phyloP scores from a whole-genome alignment of 352 stramenopile genomes.

The Pythium angustatum region DNA sequence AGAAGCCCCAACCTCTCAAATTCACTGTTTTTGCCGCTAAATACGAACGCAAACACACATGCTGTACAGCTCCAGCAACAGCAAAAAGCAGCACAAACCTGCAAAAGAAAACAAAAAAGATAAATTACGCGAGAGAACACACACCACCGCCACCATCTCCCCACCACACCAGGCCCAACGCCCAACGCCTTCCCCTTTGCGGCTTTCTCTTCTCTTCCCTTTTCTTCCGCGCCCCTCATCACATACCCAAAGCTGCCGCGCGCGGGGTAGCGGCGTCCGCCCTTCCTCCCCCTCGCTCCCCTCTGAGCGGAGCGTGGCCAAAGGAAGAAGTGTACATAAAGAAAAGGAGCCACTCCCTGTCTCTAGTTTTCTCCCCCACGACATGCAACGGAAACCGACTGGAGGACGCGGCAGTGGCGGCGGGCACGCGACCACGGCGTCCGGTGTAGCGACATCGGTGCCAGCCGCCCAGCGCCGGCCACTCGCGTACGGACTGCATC shows the following conservation, averaged over 20 bases:
- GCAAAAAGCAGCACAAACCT: background rate
- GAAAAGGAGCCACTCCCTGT: no score
- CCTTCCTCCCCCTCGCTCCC: background rate
- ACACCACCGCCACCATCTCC: slow-evolving; percentile 26
- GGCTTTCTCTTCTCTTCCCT: slow-evolving; percentile 13
- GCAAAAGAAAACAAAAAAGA: slow-evolving; percentile 20
- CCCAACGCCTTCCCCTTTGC: slow-evolving; percentile 5
- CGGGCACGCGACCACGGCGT: background rate
- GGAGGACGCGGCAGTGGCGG: slow-evolving; percentile 7
- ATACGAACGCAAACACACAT: no score
- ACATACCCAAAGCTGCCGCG: slow-evolving; percentile 30
- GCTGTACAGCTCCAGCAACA: no score
- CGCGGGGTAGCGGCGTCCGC: slow-evolving; percentile 4
- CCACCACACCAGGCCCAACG: background rate
- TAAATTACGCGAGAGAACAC: slow-evolving; percentile 27
- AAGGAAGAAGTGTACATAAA: no score
- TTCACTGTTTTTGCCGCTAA: background rate
- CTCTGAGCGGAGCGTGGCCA: no score
- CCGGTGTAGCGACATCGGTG: no score
- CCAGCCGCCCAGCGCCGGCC: slow-evolving; percentile 9
- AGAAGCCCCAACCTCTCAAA: slow-evolving; percentile 1
- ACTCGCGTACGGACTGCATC: slow-evolving; percentile 8
- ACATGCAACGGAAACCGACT: slow-evolving; percentile 9
- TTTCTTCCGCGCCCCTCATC: slow-evolving; percentile 18
- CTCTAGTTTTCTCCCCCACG: background rate